Base-by-base conservation (phyloP, 495 filamentous ascomycete species). In the Neurospora sp. region DNA sequence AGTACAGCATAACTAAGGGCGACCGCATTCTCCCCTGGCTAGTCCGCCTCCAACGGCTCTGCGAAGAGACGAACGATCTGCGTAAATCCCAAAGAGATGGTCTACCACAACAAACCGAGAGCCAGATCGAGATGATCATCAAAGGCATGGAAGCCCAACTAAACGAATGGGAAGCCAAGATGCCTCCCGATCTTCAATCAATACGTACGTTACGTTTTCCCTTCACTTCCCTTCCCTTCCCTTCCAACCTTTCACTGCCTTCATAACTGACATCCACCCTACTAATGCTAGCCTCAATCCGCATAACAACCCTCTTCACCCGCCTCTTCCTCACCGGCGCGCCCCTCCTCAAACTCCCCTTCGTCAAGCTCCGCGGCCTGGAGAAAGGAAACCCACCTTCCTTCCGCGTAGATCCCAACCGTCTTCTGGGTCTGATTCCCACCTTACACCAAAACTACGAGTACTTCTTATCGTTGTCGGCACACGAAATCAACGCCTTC, bases 21-120 rank as follows among this genome's bases (percentile, higher is more conserved):
- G 84, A 86, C 71, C 74, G 76, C 16, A 72, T 80, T n/a, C 82
- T 86, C 4, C 77, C 75, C 37, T 83, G 81, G 80, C 78, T 83
- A 10, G 80, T 82, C 8, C 82, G 83, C 9, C 69, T 84, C 3
- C 78, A 84, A 42, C 79, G 81, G 8, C 77, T 83, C 39, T 61
- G 79, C 12, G 81, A 82, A 40, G 80, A 83, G 70, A 79, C 83
- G 42, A 75, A 76, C 69, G 79, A 79, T 3, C 70, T 81, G 10
- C 78, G 78, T 18, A 76, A 77, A 38, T 74, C 71, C 10, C 73
- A 76, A 10, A 71, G 74, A 9, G 68, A 71, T 59, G 47, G 20
- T 59, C 20, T 59, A 14, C 75, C 35, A n/a, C 70, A 71, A 53
- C 77, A 81, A 71, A 80, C 70, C 72, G 79, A 82, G 44, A 77